Conservation (phyloP, 1,284 basidiomycete species). For the Neolentinus lepideus region DNA sequence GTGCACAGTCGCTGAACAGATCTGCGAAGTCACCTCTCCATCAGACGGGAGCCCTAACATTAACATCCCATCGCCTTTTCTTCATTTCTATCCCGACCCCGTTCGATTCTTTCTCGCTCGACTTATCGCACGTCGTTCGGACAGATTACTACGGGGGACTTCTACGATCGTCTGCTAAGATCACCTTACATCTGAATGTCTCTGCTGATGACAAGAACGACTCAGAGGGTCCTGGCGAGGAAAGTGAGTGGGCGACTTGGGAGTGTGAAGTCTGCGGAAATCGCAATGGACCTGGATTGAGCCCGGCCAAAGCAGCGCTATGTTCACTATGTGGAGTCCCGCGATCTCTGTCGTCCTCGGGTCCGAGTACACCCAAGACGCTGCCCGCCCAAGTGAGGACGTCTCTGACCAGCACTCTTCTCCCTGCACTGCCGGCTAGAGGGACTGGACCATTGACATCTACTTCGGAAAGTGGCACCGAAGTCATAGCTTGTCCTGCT, state of each 20-base stretch:
- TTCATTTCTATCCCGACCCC: slow-evolving; percentile 49
- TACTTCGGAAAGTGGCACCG: neutral
- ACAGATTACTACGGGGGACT: slow-evolving; percentile 93
- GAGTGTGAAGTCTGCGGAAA: slow-evolving; percentile 83
- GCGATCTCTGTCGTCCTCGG: slow-evolving; percentile 24
- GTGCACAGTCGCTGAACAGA: slow-evolving; percentile 32
- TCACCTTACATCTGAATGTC: slow-evolving; percentile 66
- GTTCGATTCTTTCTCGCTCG: slow-evolving; percentile 48
- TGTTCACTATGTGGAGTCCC: slow-evolving; percentile 77
- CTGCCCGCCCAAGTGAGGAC: neutral
- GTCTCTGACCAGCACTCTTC: neutral
- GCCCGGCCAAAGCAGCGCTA: slow-evolving; percentile 49
- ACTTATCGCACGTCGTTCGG: slow-evolving; percentile 62
- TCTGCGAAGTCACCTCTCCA: slow-evolving; percentile 74
- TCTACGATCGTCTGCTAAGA: slow-evolving; percentile 86
- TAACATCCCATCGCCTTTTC: slow-evolving; percentile 83
- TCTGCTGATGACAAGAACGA: slow-evolving; percentile 13
- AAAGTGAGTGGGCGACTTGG: slow-evolving; percentile 53
- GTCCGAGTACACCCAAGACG: neutral
- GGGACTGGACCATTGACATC: neutral
- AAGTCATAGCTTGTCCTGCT: slow-evolving; percentile 60
- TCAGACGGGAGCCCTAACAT: slow-evolving; percentile 65
- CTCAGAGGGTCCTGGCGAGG: slow-evolving; percentile 12
- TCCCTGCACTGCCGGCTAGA: neutral
- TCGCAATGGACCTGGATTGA: slow-evolving; percentile 67